Evolutionary conservation across 495 filamentous ascomycete species (phyloP).

Genomic region (Aspergillus cristatus): DNA sequence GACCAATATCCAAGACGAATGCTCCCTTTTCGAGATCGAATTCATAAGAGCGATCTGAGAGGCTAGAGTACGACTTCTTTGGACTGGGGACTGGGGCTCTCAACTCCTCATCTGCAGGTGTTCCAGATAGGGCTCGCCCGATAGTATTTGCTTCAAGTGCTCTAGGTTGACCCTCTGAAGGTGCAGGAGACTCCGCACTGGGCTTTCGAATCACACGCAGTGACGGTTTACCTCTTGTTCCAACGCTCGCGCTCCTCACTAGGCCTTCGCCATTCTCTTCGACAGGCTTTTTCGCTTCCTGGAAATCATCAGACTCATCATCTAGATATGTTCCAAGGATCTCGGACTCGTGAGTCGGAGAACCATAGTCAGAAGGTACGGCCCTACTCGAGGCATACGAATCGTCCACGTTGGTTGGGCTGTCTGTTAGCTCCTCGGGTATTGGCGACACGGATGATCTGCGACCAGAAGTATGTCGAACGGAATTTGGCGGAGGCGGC

Average conservation of each 20-base stretch:
- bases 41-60: constrained; percentile 21
- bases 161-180: no score
- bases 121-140: no score
- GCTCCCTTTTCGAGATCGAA: constrained; percentile 30
- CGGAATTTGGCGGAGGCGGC: constrained; percentile 12
- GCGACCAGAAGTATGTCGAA: constrained; percentile 26
- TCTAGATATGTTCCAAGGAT: constrained; percentile 33
- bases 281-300: constrained; percentile 22
- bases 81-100: constrained; percentile 12
- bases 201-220: constrained; percentile 53
- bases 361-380: constrained; percentile 66
- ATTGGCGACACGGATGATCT: constrained; percentile 80
- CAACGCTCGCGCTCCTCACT: constrained; percentile 70
- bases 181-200: constrained; percentile 13
- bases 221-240: constrained; percentile 62
- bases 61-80: constrained; percentile 18
- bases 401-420: constrained; percentile 41
- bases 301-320: constrained; percentile 26
- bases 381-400: constrained; percentile 77
- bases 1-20: constrained; percentile 15
- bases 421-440: constrained; percentile 63
- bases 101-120: no score
- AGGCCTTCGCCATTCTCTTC: constrained; percentile 45
- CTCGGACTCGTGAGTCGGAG: constrained; percentile 41
- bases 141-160: no score